phyloP scores from a whole-genome alignment of 2,329 filamentous ascomycete species.

The Didymella keratinophila region DNA sequence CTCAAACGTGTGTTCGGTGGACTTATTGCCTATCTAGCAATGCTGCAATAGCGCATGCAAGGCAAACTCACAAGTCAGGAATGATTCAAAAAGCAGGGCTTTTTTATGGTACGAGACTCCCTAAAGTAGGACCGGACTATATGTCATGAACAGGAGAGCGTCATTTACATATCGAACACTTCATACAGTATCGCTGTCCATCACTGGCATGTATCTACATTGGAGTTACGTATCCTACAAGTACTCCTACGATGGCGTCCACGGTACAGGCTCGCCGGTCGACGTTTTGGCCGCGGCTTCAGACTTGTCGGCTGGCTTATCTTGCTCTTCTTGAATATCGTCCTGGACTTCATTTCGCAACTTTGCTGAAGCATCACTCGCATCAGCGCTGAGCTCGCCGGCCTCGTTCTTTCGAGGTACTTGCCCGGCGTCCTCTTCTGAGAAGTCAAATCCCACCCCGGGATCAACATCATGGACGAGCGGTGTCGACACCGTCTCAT shows the following conservation, averaged over 20 bases:
- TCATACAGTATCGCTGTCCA: too few species aligned
- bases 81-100: too few species aligned
- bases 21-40: too few species aligned
- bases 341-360: background rate
- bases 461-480: background rate
- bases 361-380: background rate
- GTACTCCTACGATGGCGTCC: conserved; percentile 8
- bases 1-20: too few species aligned
- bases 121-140: too few species aligned
- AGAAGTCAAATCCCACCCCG: conserved; percentile 1
- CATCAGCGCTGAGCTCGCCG: background rate
- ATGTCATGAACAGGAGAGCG: too few species aligned
- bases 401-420: background rate
- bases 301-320: background rate
- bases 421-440: background rate
- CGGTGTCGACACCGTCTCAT: background rate
- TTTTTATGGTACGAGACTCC: too few species aligned
- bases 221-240: conserved; percentile 10
- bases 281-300: conserved; percentile 7
- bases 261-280: conserved; percentile 1
- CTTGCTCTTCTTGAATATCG: background rate
- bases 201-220: background rate
- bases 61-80: too few species aligned
- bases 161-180: too few species aligned
- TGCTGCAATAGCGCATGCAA: too few species aligned